Base-by-base conservation (phyloP, 1,284 basidiomycete species). In the Ustilago cynodontis region DNA sequence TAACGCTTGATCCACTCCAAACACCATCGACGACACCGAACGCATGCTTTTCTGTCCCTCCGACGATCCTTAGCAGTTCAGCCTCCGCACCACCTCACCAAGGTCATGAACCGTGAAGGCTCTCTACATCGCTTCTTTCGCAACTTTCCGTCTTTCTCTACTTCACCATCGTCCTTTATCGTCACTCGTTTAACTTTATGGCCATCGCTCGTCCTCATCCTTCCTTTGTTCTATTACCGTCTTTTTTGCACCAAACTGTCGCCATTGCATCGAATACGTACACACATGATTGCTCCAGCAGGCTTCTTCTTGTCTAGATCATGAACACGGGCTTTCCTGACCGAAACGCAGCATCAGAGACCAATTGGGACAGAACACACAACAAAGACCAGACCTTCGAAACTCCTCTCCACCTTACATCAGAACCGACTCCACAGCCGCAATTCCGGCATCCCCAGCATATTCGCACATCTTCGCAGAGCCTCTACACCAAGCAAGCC, bases 281-380 rank as follows among this genome's bases (percentile, higher is more conserved):
- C 26, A 28, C 13, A 28, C 43, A 65, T 62, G 63, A 35, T 53
- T 59, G 33, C 18, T 3, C 39, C 22, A 9, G 18, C 13, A 45
- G 45, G 22, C 29, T 41, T 33, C 43, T 20, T 28, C 39, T 29
- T 35, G 31, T 52, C 43, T 60, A 66, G 65, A 72, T 45, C 59
- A 66, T 66, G 60, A 60, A 72, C 31, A 35, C 60, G 47, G 52
- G 65, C 60, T 56, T 67, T 22, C 13, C 51, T 10, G 49, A 57
- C 9, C 57, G 49, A 20, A 63, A 28, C 56, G 57, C 41, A 65
- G 28, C 35, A 65, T 31, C 59, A 28, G 59, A 59, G 28, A 7
- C 37, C 33, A 43, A 22, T 51, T 14, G 28, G 13, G 55, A 68
- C 35, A 20, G 33, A 49, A 39, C 37, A 14, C 33, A 35, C 45